phyloP scores from a whole-genome alignment of 1,139 yeast genomes.

The Meyerozyma athensensis region DNA sequence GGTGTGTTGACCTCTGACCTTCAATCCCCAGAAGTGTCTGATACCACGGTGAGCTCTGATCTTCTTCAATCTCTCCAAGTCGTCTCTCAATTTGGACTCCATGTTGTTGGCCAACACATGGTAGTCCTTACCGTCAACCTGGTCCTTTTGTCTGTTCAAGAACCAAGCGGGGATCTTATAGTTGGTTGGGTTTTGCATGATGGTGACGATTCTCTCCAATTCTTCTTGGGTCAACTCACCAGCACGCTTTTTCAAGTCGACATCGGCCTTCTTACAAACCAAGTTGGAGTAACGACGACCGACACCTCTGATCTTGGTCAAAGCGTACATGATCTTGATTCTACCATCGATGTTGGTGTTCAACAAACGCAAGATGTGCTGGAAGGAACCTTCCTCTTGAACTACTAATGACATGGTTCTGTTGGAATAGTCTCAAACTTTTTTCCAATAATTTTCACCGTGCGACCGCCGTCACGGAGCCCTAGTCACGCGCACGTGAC shows the following conservation, averaged over 20 bases:
- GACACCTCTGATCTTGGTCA: slow-evolving; percentile 99
- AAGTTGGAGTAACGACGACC: slow-evolving; percentile 99
- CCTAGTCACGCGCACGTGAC: neutral
- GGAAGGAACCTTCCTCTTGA: slow-evolving; percentile 99
- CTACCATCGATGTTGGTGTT: slow-evolving; percentile 99
- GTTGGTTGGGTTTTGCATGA: slow-evolving; percentile 99
- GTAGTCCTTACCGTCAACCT: slow-evolving; percentile 98
- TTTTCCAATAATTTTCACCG: slow-evolving; percentile 8
- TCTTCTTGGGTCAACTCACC: slow-evolving; percentile 99
- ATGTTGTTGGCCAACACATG: slow-evolving; percentile 98
- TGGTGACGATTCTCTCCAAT: slow-evolving; percentile 98
- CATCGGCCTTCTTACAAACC: slow-evolving; percentile 99
- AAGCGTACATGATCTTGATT: slow-evolving; percentile 99
- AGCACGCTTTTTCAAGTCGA: slow-evolving; percentile 97
- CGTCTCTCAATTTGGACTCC: slow-evolving; percentile 99
- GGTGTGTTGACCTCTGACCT: slow-evolving; percentile 99
- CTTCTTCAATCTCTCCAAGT: slow-evolving; percentile 99
- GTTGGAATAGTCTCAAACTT: slow-evolving; percentile 7
- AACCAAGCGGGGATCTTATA: slow-evolving; percentile 99
- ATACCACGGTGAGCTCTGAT: slow-evolving; percentile 99
- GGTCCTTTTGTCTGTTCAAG: slow-evolving; percentile 99
- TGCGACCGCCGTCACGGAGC: slow-evolving; percentile 7
- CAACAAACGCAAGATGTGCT: slow-evolving; percentile 99
- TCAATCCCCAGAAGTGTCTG: slow-evolving; percentile 99
- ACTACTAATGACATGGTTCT: slow-evolving; percentile 87